Percentiles rank a stretch among this genome's conserved stretches.
Evolutionary conservation across 2,329 filamentous ascomycete genomes (phyloP).

Genomic region (Penicillium polonicum): DNA sequence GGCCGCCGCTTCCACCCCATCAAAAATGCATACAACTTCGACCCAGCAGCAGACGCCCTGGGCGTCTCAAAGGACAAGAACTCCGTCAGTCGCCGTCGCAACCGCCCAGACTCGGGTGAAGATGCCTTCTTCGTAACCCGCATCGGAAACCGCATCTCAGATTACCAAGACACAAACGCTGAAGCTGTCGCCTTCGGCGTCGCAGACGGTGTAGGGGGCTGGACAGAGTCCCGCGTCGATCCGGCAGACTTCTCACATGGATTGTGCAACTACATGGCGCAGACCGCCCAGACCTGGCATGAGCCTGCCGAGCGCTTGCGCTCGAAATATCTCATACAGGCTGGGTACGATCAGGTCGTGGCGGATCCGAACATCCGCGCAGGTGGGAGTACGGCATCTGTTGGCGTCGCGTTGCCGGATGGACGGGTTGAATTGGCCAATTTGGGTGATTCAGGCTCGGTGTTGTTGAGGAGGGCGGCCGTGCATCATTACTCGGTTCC

Average conservation of each 20-base stretch:
- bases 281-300: slow-evolving; percentile 62
- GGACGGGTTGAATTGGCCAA: slow-evolving; percentile 86
- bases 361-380: slow-evolving; percentile 70
- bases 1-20: slow-evolving; percentile 65
- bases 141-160: slow-evolving; percentile 52
- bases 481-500: slow-evolving; percentile 79
- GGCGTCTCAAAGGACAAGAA: slow-evolving; percentile 38
- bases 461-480: slow-evolving; percentile 80
- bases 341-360: slow-evolving; percentile 79
- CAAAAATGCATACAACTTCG: slow-evolving; percentile 71
- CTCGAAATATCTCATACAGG: slow-evolving; percentile 72
- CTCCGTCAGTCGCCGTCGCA: slow-evolving; percentile 58
- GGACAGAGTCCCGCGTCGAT: slow-evolving; percentile 88
- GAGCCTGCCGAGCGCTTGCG: slow-evolving; percentile 43
- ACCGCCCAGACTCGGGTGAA: slow-evolving; percentile 77
- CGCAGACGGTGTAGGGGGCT: slow-evolving; percentile 93
- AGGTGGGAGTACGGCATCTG: slow-evolving; percentile 87
- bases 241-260: slow-evolving; percentile 94
- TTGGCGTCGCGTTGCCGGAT: slow-evolving; percentile 72
- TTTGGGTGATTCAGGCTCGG: slow-evolving; percentile 89
- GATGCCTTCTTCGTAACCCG: slow-evolving; percentile 92
- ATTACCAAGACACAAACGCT: slow-evolving; percentile 47
- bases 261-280: slow-evolving; percentile 89
- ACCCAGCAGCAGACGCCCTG: slow-evolving; percentile 48
- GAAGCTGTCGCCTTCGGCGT: slow-evolving; percentile 73